A percentile compares a stretch with the other conserved stretches of the same genome.
Evolutionary conservation across 192 early-diverging fungal species (phyloP).

Genomic region (Lobosporangium transversale): DNA sequence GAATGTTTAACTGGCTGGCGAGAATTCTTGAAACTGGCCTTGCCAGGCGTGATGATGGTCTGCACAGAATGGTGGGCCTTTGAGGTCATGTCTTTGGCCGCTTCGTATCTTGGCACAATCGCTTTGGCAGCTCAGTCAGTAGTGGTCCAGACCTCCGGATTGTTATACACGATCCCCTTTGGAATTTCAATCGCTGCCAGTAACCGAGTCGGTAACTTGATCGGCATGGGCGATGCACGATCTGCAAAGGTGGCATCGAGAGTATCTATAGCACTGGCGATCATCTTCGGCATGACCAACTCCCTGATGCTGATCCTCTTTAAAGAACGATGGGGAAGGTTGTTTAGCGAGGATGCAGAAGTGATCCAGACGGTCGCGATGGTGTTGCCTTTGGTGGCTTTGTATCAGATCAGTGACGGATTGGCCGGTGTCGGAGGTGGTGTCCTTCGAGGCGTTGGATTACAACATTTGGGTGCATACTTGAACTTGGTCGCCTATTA

Average conservation of each 20-base stretch:
- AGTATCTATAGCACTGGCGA: constrained; percentile 59
- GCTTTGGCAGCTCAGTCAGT: constrained; percentile 87
- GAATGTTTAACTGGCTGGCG: constrained; percentile 70
- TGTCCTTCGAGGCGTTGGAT: constrained; percentile 80
- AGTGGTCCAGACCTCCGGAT: constrained; percentile 75
- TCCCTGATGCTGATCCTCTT: constrained; percentile 60
- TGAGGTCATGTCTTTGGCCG: constrained; percentile 77
- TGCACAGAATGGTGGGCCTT: constrained; percentile 84
- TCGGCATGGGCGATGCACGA: constrained; percentile 64
- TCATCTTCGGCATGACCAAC: constrained; percentile 65
- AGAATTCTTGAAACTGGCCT: constrained; percentile 73
- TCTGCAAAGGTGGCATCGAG: constrained; percentile 64
- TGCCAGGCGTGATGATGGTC: constrained; percentile 83
- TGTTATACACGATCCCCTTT: constrained; percentile 80
- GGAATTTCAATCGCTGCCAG: constrained; percentile 84
- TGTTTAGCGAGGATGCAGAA: constrained; percentile 74
- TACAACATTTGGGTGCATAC: constrained; percentile 71
- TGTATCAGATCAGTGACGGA: constrained; percentile 80
- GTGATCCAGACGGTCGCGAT: constrained; percentile 76
- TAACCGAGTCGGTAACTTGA: constrained; percentile 82
- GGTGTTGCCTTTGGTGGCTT: constrained; percentile 82
- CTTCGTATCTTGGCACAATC: constrained; percentile 79
- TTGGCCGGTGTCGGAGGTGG: constrained; percentile 71
- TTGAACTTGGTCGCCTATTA: constrained; percentile 75
- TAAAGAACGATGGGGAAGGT: constrained; percentile 66